Conservation (phyloP, 805 yeast genomes). For the Clavispora fructus region DNA sequence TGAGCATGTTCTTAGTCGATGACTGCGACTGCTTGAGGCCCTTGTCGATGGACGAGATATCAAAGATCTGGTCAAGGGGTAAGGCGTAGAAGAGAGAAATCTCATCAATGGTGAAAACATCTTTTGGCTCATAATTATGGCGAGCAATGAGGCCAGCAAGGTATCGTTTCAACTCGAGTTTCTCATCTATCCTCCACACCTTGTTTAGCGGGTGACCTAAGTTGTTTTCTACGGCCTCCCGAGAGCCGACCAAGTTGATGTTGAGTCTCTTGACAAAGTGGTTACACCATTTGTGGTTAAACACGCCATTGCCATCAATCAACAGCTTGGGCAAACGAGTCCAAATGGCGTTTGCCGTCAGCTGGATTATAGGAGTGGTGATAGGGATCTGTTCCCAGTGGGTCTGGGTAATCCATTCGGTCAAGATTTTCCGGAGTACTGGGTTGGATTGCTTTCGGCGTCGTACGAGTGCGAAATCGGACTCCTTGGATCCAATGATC, state of each 20-base stretch:
- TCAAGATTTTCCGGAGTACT: constrained; percentile 50
- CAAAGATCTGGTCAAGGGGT: constrained; percentile 55
- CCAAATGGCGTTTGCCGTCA: constrained; percentile 63
- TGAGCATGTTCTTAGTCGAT: constrained; percentile 38
- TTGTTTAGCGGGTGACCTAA: constrained; percentile 35
- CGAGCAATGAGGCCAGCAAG: constrained; percentile 26
- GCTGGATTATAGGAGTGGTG: constrained; percentile 57
- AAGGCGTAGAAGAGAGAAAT: constrained; percentile 54
- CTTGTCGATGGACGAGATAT: constrained; percentile 38
- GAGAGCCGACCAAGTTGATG: constrained; percentile 44
- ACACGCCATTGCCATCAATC: constrained; percentile 62
- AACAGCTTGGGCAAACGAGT: constrained; percentile 47
- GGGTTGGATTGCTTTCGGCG: constrained; percentile 53
- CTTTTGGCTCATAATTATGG: constrained; percentile 41
- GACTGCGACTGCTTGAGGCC: constrained; percentile 34
- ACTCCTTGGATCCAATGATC: constrained; percentile 44
- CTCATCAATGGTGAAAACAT: constrained; percentile 58
- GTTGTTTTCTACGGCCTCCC: constrained; percentile 34
- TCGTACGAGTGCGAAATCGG: constrained; percentile 46
- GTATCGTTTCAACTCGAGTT: constrained; percentile 41
- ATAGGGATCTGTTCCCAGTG: constrained; percentile 64
- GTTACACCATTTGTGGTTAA: constrained; percentile 58
- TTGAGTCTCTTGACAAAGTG: constrained; percentile 44
- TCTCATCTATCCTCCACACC: constrained; percentile 59
- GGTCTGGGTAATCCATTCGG: constrained; percentile 68